Conservation (phyloP, 352 stramenopile species). For the Phytophthora litchii region DNA sequence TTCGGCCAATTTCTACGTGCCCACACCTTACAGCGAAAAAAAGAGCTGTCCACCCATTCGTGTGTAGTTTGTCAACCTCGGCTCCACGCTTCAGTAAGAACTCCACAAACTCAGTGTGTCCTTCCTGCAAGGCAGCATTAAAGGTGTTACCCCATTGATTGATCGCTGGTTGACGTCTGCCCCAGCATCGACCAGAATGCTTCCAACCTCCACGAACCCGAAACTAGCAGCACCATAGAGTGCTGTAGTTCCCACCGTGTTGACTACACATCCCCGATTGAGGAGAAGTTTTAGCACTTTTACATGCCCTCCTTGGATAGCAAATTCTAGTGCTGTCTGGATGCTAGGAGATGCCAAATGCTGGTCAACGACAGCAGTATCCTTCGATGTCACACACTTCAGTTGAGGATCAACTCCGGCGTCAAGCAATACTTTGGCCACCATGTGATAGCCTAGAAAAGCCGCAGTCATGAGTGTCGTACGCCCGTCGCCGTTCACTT, state of each 20-base stretch:
- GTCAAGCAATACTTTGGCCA: slow-evolving; percentile 5
- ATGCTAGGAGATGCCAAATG: not conserved
- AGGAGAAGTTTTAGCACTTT: not conserved
- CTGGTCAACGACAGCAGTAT: not conserved
- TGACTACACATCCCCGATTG: not conserved
- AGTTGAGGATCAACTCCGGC: not conserved
- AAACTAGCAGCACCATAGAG: slow-evolving; percentile 2
- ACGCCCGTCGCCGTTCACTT: not conserved
- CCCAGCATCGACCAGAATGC: slow-evolving; percentile 2
- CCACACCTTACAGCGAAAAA: not conserved
- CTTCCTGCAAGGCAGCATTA: slow-evolving; percentile 4
- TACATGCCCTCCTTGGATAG: not conserved
- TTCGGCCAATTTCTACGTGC: slow-evolving; percentile 2
- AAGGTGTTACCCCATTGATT: not conserved
- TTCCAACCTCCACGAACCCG: slow-evolving; percentile 1
- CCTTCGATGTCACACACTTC: not conserved
- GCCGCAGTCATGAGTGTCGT: slow-evolving; percentile 1
- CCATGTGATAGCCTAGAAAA: not conserved
- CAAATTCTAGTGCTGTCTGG: not conserved
- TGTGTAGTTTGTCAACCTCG: not conserved
- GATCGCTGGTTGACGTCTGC: slow-evolving; percentile 1
- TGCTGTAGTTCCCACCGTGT: not conserved
- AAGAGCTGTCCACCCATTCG: slow-evolving; percentile 2
- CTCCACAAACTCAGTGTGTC: slow-evolving; percentile 1
- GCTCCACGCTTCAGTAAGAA: slow-evolving; percentile 2